These are phyloP conservation scores for Phoenix dactylifera DNA, from an alignment of 176 grass and related monocot genomes.

Conservation along the genomic window DNA sequence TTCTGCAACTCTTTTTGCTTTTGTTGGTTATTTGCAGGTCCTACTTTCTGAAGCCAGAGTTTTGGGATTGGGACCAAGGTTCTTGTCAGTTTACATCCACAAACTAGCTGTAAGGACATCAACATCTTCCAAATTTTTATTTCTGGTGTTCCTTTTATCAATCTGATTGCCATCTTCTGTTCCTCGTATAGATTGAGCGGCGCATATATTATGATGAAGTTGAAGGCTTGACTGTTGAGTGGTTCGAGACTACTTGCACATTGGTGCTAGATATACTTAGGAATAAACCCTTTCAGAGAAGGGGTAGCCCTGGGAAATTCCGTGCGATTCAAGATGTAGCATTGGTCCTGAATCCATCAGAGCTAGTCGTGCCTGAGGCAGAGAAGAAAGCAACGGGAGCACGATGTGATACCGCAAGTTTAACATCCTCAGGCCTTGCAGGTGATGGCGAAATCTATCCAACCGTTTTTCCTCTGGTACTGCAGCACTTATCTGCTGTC, in stretches of 20 bases:
- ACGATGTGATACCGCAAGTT: conserved; percentile 2
- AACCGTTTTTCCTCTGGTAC: conserved; percentile 57
- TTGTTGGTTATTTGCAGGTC: conserved; percentile 34
- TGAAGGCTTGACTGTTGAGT: conserved; percentile 58
- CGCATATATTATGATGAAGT: conserved; percentile 95
- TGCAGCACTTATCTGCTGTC: conserved; percentile 52
- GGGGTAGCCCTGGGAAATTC: conserved; percentile 30
- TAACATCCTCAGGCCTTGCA: conserved; percentile 19
- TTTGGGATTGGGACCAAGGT: conserved; percentile 82
- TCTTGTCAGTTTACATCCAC: conserved; percentile 82
- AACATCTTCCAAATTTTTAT: background rate
- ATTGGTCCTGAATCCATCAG: conserved; percentile 58
- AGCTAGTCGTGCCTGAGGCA: conserved; percentile 29
- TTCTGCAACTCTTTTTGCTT: background rate
- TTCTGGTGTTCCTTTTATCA: conserved; percentile 18
- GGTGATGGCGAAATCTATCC: conserved; percentile 30
- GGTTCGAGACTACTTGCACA: conserved; percentile 74
- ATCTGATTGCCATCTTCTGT: background rate
- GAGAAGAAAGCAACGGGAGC: conserved; percentile 21
- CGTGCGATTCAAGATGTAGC: conserved; percentile 64
- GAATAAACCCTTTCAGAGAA: conserved; percentile 40
- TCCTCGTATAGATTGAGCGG: conserved; percentile 56
- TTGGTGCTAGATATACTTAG: conserved; percentile 63
- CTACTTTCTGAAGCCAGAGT: conserved; percentile 64
- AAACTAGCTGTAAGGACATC: conserved; percentile 58